A percentile compares a stretch with the other conserved stretches of the same genome.
Conservation (phyloP, 1,284 basidiomycete genomes). For the Anthracocystis walkeri region DNA sequence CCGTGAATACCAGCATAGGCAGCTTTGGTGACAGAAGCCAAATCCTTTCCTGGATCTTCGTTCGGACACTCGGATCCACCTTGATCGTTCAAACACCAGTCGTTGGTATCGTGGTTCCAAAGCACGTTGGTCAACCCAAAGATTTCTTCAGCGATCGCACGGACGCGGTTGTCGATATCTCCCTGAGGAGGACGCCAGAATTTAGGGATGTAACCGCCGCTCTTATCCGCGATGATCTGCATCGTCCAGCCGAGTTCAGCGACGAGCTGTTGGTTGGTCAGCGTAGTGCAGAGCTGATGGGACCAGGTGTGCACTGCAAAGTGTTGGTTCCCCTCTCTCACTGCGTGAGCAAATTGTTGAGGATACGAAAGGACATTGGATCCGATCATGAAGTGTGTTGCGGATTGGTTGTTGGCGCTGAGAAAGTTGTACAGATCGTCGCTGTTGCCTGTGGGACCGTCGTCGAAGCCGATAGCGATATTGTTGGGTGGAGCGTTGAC, state of each 20-base stretch:
- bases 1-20: slow-evolving; percentile 34
- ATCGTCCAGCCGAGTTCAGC: slow-evolving; percentile 93
- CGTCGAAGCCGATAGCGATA: slow-evolving; percentile 73
- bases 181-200: slow-evolving; percentile 71
- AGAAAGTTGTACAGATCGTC: slow-evolving; percentile 77
- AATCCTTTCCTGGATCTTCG: slow-evolving; percentile 37
- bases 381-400: slow-evolving; percentile 93
- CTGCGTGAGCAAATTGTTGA: slow-evolving; percentile 78
- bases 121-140: slow-evolving; percentile 68
- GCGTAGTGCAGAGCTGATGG: slow-evolving; percentile 76
- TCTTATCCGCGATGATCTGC: slow-evolving; percentile 77
- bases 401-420: slow-evolving; percentile 75
- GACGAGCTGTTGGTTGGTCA: slow-evolving; percentile 89
- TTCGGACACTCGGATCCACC: slow-evolving; percentile 46
- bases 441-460: slow-evolving; percentile 85
- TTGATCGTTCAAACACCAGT: slow-evolving; percentile 65
- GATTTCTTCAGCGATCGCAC: slow-evolving; percentile 62
- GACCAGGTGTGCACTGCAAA: slow-evolving; percentile 72
- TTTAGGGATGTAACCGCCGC: slow-evolving; percentile 65
- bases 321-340: slow-evolving; percentile 79
- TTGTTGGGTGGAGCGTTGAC: slow-evolving; percentile 74
- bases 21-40: slow-evolving; percentile 40
- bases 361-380: slow-evolving; percentile 86
- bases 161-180: slow-evolving; percentile 68
- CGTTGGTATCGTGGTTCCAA: slow-evolving; percentile 64